Conservation (phyloP, 176 grass and related monocot genomes). For the Ensete ventricosum region DNA sequence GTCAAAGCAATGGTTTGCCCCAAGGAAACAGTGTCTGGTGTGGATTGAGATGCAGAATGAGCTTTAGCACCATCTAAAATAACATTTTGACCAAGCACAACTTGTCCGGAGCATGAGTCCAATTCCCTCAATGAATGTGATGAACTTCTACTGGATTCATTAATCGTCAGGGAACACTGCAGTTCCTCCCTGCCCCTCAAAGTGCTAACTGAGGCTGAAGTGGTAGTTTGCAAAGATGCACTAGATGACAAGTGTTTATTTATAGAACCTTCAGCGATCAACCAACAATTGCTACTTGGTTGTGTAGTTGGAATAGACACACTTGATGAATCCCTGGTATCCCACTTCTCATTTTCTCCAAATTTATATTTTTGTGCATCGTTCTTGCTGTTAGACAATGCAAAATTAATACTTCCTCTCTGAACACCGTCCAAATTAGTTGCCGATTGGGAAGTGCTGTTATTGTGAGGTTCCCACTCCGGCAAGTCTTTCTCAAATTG, state of each 20-base stretch:
- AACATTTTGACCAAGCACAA: not conserved
- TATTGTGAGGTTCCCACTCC: conserved; percentile 41
- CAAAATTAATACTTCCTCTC: conserved; percentile 6
- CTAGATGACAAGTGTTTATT: not conserved
- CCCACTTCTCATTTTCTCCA: not conserved
- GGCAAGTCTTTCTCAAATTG: conserved; percentile 82
- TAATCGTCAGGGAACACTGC: not conserved
- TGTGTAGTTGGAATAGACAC: conserved; percentile 25
- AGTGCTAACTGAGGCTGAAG: not conserved
- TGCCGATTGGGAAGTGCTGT: conserved; percentile 17
- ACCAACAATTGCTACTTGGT: conserved; percentile 21
- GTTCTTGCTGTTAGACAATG: conserved; percentile 24
- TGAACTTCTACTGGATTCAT: not conserved
- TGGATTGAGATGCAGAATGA: not conserved
- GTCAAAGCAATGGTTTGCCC: not conserved
- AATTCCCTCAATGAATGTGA: conserved; percentile 6
- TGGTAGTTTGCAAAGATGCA: not conserved
- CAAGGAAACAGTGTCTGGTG: not conserved
- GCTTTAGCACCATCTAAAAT: not conserved
- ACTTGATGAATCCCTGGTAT: conserved; percentile 19
- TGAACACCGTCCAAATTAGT: conserved; percentile 20
- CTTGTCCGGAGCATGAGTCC: not conserved
- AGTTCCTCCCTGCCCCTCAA: not conserved
- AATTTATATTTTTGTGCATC: conserved; percentile 14
- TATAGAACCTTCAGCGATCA: conserved; percentile 25